Percentiles rank a stretch among this genome's conserved stretches.
phyloP scores from a whole-genome alignment of 495 filamentous ascomycete genomes.

The Annulohypoxylon nitens region DNA sequence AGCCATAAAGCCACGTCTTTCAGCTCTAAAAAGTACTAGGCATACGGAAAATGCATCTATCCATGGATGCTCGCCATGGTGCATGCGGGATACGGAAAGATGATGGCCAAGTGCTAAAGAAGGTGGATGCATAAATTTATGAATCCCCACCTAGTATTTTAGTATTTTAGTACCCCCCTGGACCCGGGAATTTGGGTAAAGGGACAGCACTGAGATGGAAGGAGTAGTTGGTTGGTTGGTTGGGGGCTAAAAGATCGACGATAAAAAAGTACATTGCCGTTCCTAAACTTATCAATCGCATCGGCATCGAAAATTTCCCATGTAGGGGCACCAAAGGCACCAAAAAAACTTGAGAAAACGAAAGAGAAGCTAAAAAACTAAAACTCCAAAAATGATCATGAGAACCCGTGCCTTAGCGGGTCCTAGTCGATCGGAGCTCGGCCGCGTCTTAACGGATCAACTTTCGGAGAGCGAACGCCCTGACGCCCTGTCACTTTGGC shows the following conservation, averaged over 20 bases:
- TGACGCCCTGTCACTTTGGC: background rate
- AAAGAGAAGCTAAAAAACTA: background rate
- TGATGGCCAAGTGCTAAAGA: background rate
- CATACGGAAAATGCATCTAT: background rate
- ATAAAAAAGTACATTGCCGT: conserved; percentile 8
- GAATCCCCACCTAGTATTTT: background rate
- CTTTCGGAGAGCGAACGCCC: conserved; percentile 36
- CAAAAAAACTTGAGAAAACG: background rate
- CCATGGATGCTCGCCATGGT: background rate
- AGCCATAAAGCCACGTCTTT: background rate
- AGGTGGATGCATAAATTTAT: conserved; percentile 24
- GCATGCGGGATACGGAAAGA: background rate
- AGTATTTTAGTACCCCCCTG: background rate
- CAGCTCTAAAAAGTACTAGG: background rate
- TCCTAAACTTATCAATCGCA: conserved; percentile 12
- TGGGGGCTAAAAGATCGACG: conserved; percentile 17
- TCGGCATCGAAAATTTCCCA: conserved; percentile 11
- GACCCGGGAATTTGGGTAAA: conserved; percentile 34
- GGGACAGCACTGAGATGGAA: background rate
- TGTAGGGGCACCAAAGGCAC: background rate
- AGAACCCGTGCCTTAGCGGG: conserved; percentile 17
- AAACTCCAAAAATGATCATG: conserved; percentile 34
- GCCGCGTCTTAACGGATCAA: conserved; percentile 24
- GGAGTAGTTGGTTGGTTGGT: background rate
- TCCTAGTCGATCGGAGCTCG: conserved; percentile 39